Base-by-base conservation (phyloP, 352 stramenopile species). In the Globisporangium abappressorium region DNA sequence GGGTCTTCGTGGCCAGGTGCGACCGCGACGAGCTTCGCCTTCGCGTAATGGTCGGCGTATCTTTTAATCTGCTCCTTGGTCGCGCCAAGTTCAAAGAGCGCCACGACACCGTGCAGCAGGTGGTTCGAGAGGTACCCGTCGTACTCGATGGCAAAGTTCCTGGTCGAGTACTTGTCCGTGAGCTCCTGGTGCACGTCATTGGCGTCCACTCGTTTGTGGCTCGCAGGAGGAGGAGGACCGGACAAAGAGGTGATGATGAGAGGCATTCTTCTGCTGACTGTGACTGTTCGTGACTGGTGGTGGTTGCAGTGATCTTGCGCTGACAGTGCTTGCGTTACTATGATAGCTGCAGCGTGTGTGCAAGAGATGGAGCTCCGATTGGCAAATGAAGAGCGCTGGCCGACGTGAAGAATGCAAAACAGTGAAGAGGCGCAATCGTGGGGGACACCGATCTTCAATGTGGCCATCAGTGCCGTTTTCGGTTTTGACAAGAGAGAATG, bases 121-220 rank as follows among this genome's bases (percentile, higher is more conserved):
- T 81, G 74, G 65, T 81, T 81, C 36, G 69, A 78, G 12, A 78
- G 41, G 74, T 75, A 81, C 41, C 69, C 70, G 33, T 15, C 60
- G 71, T 81, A 81, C 69, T 81, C 74, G 51, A 81, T 81, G 33
- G 62, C 56, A 58, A 76, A 81, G 22, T 47, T 47, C 54, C 69
- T 68, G 24, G 74, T 77, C 20, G 74, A 76, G 71, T 74, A 81
- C 33, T 71, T 67, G 62, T 30, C 38, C 22, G 71, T 64, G 54
- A 75, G 70, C 64, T 74, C 69, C 34, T 75, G 59, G n/a, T 63
- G 71, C 58, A 80, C 20, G 6, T 54, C 43, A 3, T 33, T 8
- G 18, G 43, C 30, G 28, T 33, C 22, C 54, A 69, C 49, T 30
- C 28, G 15, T 28, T 62, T 57, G 24, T 33, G 26, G 36, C 34